Percentiles rank a stretch among this genome's conserved stretches.
Conservation (phyloP, 345 rosid species). For the Brassica napus region DNA sequence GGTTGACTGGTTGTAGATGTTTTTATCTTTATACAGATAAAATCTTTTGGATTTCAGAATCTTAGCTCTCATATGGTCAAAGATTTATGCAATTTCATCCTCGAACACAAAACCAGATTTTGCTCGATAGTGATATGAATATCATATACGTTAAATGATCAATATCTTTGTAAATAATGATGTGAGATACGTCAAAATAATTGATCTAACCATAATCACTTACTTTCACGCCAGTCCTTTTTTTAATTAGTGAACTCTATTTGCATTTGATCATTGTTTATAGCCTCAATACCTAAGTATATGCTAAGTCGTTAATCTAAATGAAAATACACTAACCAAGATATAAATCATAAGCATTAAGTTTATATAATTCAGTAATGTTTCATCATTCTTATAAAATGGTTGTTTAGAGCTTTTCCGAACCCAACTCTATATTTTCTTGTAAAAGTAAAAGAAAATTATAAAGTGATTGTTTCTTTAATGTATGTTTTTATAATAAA, state of each 20-base stretch:
- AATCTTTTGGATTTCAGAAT: constrained; percentile 41
- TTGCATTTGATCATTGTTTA: neutral
- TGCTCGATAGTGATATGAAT: constrained; percentile 23
- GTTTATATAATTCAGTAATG: no score
- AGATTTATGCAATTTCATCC: constrained; percentile 36
- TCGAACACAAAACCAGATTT: constrained; percentile 31
- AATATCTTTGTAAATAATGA: neutral
- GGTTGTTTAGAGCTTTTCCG: neutral
- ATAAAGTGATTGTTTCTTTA: no score
- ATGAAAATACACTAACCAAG: neutral
- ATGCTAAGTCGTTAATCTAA: neutral
- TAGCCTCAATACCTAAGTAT: neutral
- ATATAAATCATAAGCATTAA: neutral
- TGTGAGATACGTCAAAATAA: neutral
- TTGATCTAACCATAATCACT: neutral
- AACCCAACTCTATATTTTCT: no score
- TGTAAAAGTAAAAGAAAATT: no score
- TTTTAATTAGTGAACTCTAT: neutral
- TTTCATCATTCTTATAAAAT: neutral
- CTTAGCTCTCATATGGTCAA: constrained; percentile 32
- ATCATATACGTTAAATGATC: neutral
- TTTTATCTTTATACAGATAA: constrained; percentile 20
- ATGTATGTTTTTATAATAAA: no score
- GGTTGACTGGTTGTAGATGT: neutral
- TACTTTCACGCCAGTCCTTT: neutral